Conservation (phyloP, 2,329 filamentous ascomycete genomes). For the Aulographum hederae region DNA sequence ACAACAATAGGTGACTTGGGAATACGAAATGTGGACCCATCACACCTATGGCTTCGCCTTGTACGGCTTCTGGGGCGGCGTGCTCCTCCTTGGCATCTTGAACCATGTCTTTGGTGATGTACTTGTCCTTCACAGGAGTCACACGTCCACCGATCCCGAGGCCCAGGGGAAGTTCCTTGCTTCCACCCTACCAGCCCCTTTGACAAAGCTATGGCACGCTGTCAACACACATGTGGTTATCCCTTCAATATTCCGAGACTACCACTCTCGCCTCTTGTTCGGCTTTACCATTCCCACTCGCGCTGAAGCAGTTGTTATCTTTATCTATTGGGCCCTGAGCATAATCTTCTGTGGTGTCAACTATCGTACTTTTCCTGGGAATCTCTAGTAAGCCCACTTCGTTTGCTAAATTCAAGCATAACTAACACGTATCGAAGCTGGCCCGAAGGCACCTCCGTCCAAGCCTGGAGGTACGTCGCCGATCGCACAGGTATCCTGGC, state of each 20-base stretch:
- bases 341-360: conserved; percentile 23
- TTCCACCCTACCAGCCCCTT: too few relatives aligned
- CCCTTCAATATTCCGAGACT: conserved; percentile 23
- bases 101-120: conserved; percentile 9
- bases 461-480: conserved; percentile 36
- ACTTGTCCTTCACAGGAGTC: not conserved
- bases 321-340: conserved; percentile 26
- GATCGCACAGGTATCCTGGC: conserved; percentile 47
- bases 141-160: not conserved
- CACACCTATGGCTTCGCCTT: conserved; percentile 4
- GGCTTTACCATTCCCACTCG: conserved; percentile 30
- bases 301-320: conserved; percentile 25
- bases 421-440: too few relatives aligned
- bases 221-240: conserved; percentile 18
- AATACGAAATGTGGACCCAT: not conserved
- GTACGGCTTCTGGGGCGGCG: conserved; percentile 22
- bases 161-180: too few relatives aligned
- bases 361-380: conserved; percentile 17
- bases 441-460: too few relatives aligned
- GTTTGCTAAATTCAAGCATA: too few relatives aligned
- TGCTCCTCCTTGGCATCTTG: conserved; percentile 17
- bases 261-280: conserved; percentile 21
- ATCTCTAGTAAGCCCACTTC: conserved; percentile 2
- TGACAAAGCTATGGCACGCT: too few relatives aligned
- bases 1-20: not conserved